Conservation (phyloP, 176 grass and related monocot species). For the Musa beccarii region DNA sequence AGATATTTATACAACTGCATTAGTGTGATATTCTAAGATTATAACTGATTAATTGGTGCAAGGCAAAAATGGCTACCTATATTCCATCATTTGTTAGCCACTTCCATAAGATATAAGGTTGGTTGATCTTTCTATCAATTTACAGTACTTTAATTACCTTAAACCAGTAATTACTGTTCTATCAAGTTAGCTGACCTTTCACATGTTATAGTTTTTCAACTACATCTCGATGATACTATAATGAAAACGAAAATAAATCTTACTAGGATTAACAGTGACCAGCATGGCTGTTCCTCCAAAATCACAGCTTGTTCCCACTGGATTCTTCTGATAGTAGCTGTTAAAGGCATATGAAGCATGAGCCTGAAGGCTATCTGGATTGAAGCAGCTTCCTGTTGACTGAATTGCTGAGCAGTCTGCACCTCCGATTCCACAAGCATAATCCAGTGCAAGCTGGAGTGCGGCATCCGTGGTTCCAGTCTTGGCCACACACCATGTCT, state of each 20-base stretch:
- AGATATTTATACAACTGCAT: conserved; percentile 7
- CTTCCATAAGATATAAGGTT: not conserved
- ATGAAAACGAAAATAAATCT: conserved; percentile 1
- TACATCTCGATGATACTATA: no score
- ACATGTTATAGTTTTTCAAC: no score
- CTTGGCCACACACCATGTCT: conserved; percentile 77
- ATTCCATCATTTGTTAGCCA: not conserved
- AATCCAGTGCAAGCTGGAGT: conserved; percentile 71
- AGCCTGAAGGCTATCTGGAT: conserved; percentile 55
- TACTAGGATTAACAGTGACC: conserved; percentile 82
- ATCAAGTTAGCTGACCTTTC: no score
- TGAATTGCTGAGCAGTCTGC: conserved; percentile 80
- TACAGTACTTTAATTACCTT: no score
- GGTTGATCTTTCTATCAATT: not conserved
- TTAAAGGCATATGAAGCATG: conserved; percentile 98
- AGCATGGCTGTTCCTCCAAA: conserved; percentile 85
- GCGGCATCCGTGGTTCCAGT: conserved; percentile 31
- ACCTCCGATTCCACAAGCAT: conserved; percentile 73
- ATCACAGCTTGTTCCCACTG: conserved; percentile 73
- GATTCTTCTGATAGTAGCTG: conserved; percentile 83
- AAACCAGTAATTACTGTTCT: no score
- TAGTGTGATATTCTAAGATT: not conserved
- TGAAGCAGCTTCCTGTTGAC: conserved; percentile 74
- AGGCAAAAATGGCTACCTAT: no score
- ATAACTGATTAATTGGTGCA: not conserved